Base-by-base conservation (phyloP, 768 basidiomycete genomes). In the Dentipellis sp. region DNA sequence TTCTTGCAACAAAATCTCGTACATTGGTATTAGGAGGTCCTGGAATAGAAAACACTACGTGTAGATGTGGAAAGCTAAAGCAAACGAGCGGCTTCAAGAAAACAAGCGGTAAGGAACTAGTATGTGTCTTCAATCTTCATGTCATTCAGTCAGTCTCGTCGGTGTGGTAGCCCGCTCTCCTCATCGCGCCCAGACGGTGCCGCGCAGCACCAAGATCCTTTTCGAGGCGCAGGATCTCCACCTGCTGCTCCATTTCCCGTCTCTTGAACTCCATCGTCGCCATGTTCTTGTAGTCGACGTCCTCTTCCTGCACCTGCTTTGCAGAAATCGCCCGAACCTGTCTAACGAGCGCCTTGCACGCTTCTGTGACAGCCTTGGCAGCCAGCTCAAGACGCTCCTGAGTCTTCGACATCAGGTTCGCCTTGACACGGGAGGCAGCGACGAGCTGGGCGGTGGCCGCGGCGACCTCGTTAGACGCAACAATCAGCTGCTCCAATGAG, bases 381-480 rank as follows among this genome's bases (percentile, higher is more conserved):
- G 97, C 97, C 16, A 91, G 75, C 71, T 99, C 97, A 34, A 99
- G 83, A 38, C 88, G 84, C 65, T 97, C 93, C 72, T 98, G 97
- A 2, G 95, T 97, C 76, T 97, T 95, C 53, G 91, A 94, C 94
- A 97, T 98, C 59, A 97, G 77, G 66, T 93, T 93, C 4, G 94
- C 93, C 75, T 98, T 99, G 66, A 99, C 97, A 55, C 97, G 86
- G 10, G 94, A 97, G 7, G 97, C 97, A 22, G 97, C 97, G 47
- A 99, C 97, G 52, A 99, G 86, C 71, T 99, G 97, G 14, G 97
- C 97, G 1, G 97, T 99, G 2, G 97, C 88, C 52, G 85, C 92
- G 2, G 94, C 92, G 42, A 99, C 97, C 69, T 97, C 97, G 72
- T 98, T 98, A 39, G 97, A 99, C n/a, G 97, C 91, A 56, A 98